Evolutionary conservation across 2,329 filamentous ascomycete species (phyloP), one percentile per base, ranked within the genome.

Genomic region (Pseudofabraea citricarpa): DNA sequence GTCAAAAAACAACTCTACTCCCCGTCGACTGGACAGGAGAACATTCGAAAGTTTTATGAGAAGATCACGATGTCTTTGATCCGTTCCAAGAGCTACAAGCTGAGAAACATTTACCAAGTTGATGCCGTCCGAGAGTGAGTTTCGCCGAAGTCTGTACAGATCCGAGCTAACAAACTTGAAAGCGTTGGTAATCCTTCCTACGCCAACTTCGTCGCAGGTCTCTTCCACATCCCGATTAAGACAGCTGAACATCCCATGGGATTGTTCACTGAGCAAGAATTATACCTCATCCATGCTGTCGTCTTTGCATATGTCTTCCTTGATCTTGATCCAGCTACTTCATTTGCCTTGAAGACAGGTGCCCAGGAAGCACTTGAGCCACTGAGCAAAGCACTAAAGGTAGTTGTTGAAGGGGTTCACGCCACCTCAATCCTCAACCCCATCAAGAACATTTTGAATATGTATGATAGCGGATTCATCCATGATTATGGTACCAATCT

Each of bases 251-350:
- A 76, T 75, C 65, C 71, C 3, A 57, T 60, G 8, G 72, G 72
- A 6, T 60, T 74, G 23, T 75, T 74, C 59, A 71, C 70, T 2
- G 73, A 75, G 54, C 67, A 74, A 40, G 72, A 76, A 53, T 55
- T 76, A 45, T 75, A 71, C 57, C 72, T 70, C 59, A 73, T 81
- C 0, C 72, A 89, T 20, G 71, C 82, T 0, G 72, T 79, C 12
- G 75, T 89, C 39, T 87, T 81, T 57, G 71, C 73, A 9, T 72
- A 75, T 57, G 71, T 87, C 49, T 84, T 85, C 68, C 73, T 81
- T 56, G 47, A 51, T 23, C 77, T 81, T 6, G 81, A 90, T 51
- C 73, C 77, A 0, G 75, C 73, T 52, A 83, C 81, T 63, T 80
- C 73, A 4, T 89, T 79, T 62, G 73, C 77, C 6, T 66, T 85